Base-by-base conservation (phyloP, 805 yeast species). In the Pachysolen tannophilus region DNA sequence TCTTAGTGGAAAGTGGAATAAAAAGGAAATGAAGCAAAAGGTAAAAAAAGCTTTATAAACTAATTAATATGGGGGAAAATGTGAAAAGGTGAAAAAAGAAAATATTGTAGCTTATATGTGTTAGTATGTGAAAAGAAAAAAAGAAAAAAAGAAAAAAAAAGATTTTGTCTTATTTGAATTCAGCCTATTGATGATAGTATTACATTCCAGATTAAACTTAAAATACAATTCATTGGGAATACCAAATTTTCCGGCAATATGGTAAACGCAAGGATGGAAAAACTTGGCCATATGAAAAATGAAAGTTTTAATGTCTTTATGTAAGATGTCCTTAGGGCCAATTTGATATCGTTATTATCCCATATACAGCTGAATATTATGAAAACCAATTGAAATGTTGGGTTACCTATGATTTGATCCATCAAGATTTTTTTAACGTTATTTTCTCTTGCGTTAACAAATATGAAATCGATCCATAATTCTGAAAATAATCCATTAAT, bases 261-360 rank as follows among this genome's bases (percentile, higher is more conserved):
- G 15, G 63, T 58, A 49, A 78, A 78, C 40, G 71, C 61, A 26
- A 67, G 41, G 7, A 67, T 53, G 10, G 80, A 72, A 35, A 74
- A 68, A 28, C 69, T 53, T 3, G 84, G 82, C 81, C 82, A 78
- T 34, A 67, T 63, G 47, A 72, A 54, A 46, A 69, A 75, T 24
- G 78, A 67, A 37, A 68, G 65, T 37, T 67, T 68, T 40, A 78
- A 50, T 7, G 77, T 61, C 30, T 63, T 67, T 35, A 71, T 38
- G 42, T 63, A 74, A 7, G 68, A 55, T 8, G 60, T 42, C 39
- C 57, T 55, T 16, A 63, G 39, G 13, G 49, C 64, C 31, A 48
- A 45, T 40, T 25, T 37, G 13, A 49, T 52, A 34, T 52, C 67
- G 33, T 51, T 59, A 24, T 65, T 58, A 38, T 78, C 83, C 83